phyloP scores from a whole-genome alignment of 208 protist species.

The Trypanosoma congolense region DNA sequence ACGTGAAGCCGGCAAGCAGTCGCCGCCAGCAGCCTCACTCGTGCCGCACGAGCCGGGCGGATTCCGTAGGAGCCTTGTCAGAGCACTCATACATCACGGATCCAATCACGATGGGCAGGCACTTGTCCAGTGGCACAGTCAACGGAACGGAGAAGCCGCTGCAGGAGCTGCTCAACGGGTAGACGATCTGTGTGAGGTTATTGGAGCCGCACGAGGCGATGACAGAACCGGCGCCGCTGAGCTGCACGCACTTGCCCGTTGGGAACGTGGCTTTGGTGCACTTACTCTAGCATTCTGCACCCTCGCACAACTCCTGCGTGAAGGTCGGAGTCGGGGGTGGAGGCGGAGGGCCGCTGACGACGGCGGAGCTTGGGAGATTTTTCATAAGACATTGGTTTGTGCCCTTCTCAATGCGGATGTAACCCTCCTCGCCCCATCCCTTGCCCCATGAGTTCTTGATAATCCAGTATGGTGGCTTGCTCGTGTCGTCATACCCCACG shows the following conservation, averaged over 20 bases:
- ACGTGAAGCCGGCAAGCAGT: no score
- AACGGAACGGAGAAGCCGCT: conserved; percentile 17
- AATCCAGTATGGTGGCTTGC: conserved; percentile 71
- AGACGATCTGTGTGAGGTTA: conserved; percentile 31
- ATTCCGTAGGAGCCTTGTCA: background rate
- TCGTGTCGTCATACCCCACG: conserved; percentile 43
- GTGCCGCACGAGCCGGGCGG: background rate
- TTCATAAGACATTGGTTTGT: conserved; percentile 4
- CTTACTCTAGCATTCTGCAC: background rate
- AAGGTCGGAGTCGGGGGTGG: conserved; percentile 9
- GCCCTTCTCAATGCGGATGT: conserved; percentile 10
- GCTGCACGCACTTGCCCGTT: conserved; percentile 32
- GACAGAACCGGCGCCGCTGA: conserved; percentile 28
- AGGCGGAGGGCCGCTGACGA: conserved; percentile 1
- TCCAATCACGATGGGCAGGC: conserved; percentile 39
- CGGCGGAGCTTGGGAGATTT: background rate
- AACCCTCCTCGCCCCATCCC: conserved; percentile 2
- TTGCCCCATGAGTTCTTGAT: conserved; percentile 79
- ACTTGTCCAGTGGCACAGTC: conserved; percentile 40
- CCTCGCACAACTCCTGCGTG: conserved; percentile 1
- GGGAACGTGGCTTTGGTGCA: conserved; percentile 23
- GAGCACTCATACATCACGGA: conserved; percentile 54
- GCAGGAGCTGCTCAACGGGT: conserved; percentile 26
- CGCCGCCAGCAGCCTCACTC: no score
- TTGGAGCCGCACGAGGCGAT: conserved; percentile 33